Conservation (phyloP, 495 filamentous ascomycete species). For the Arthonia radiata region DNA sequence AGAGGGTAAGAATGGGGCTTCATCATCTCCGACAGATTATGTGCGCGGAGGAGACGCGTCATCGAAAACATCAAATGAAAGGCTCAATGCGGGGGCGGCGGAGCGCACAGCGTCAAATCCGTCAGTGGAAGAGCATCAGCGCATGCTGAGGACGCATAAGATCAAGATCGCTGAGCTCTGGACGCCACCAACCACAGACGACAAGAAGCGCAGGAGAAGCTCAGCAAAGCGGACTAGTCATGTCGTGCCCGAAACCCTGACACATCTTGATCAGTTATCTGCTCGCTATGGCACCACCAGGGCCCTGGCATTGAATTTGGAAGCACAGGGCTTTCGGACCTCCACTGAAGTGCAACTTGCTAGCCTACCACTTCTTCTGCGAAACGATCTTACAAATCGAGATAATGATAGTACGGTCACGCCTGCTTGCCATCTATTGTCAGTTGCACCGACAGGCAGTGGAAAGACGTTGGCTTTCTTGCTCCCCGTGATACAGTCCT, state of each 20-base stretch:
- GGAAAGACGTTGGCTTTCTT: constrained; percentile 92
- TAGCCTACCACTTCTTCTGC: constrained; percentile 52
- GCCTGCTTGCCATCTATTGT: constrained; percentile 51
- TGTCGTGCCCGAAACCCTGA: constrained; percentile 52
- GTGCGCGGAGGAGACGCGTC: no score
- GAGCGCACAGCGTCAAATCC: no score
- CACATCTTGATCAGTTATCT: constrained; percentile 48
- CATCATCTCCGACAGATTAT: no score
- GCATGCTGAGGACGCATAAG: constrained; percentile 57
- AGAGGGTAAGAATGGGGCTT: no score
- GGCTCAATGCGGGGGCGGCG: no score
- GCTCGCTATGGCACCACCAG: constrained; percentile 41
- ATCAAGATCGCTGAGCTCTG: constrained; percentile 58
- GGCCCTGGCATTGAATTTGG: constrained; percentile 53
- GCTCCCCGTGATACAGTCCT: constrained; percentile 56
- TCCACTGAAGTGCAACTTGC: constrained; percentile 90
- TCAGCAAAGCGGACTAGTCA: constrained; percentile 13
- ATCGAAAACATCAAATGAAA: no score
- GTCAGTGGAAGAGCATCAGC: constrained; percentile 41
- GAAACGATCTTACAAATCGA: constrained; percentile 17
- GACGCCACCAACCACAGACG: constrained; percentile 11
- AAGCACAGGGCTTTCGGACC: constrained; percentile 52
- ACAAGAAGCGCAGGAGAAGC: constrained; percentile 18
- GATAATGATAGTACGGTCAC: constrained; percentile 4
- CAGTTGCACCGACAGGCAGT: constrained; percentile 82